phyloP scores from a whole-genome alignment of 1,284 basidiomycete genomes.

The Marasmius tenuissimus region DNA sequence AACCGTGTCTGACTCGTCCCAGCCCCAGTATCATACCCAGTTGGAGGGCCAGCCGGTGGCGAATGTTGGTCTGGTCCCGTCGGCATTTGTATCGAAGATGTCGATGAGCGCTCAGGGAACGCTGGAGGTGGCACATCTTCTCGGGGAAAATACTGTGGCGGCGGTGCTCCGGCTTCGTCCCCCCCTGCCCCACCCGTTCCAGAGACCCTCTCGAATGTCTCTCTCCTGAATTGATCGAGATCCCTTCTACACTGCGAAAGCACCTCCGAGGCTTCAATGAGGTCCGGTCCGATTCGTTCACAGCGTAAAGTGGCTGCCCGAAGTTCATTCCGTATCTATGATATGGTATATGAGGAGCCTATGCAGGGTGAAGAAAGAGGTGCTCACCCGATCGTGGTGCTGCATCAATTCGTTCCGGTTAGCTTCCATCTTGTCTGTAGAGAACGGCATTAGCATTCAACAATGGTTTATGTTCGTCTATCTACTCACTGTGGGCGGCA shows the following conservation, averaged over 20 bases:
- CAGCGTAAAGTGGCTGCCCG: conserved; percentile 29
- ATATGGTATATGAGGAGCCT: background rate
- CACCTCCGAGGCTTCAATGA: conserved; percentile 29
- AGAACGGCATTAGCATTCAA: conserved; percentile 10
- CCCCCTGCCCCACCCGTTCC: background rate
- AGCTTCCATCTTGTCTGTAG: conserved; percentile 35
- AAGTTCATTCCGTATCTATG: conserved; percentile 33
- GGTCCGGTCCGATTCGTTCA: conserved; percentile 30
- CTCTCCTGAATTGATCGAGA: conserved; percentile 32
- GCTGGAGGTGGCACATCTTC: background rate
- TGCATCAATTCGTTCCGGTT: conserved; percentile 5
- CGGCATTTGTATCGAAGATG: background rate
- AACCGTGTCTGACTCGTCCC: background rate
- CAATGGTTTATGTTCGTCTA: background rate
- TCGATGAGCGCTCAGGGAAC: background rate
- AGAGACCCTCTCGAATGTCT: conserved; percentile 34
- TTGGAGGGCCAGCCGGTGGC: background rate
- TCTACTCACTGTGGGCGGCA: conserved; percentile 34
- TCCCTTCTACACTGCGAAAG: conserved; percentile 30
- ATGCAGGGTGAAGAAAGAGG: background rate
- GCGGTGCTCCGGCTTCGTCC: conserved; percentile 2
- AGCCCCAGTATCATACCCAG: background rate
- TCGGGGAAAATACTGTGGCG: background rate
- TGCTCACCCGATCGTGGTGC: conserved; percentile 1
- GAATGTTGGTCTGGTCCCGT: background rate